Percentiles rank a stretch among this genome's conserved stretches.
These are phyloP conservation scores for Paramecium tetraurelia DNA, from an alignment of 73 alveolate species.

Conservation along the genomic window DNA sequence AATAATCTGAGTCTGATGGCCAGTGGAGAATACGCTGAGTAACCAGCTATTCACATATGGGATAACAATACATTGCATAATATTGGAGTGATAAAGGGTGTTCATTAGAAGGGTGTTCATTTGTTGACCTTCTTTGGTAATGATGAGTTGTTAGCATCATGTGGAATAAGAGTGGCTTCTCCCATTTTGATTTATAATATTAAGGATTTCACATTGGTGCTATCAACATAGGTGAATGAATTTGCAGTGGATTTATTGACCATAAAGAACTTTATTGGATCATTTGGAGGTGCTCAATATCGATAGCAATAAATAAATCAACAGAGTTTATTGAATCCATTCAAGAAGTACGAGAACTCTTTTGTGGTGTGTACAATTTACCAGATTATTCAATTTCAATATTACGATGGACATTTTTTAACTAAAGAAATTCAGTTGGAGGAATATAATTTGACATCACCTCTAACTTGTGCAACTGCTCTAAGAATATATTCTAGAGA, in stretches of 20 bases:
- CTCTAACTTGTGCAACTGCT: slow-evolving; percentile 59
- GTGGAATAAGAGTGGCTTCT: slow-evolving; percentile 61
- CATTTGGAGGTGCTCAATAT: slow-evolving; percentile 21
- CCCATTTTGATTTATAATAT: slow-evolving; percentile 57
- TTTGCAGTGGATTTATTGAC: slow-evolving; percentile 56
- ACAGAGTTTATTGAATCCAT: slow-evolving; percentile 12
- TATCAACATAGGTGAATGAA: slow-evolving; percentile 52
- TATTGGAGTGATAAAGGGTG: slow-evolving; percentile 82
- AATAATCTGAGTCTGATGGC: slow-evolving; percentile 66
- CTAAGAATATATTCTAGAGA: slow-evolving; percentile 46
- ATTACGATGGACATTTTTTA: slow-evolving; percentile 60
- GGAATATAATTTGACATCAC: slow-evolving; percentile 24
- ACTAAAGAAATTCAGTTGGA: slow-evolving; percentile 45
- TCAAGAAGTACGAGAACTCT: slow-evolving; percentile 50
- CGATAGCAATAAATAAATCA: background rate
- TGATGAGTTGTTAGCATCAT: slow-evolving; percentile 60
- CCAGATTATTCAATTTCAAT: slow-evolving; percentile 25
- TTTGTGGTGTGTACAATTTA: slow-evolving; percentile 50
- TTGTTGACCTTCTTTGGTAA: slow-evolving; percentile 47
- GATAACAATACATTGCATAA: slow-evolving; percentile 85
- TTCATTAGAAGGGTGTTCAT: slow-evolving; percentile 77
- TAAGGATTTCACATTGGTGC: slow-evolving; percentile 51
- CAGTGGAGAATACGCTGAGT: slow-evolving; percentile 88
- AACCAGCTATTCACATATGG: slow-evolving; percentile 94
- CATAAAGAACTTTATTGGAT: slow-evolving; percentile 51